Evolutionary conservation across 202 grass and related monocot genomes (phyloP).

Genomic region (Cymbopogon flexuosus): DNA sequence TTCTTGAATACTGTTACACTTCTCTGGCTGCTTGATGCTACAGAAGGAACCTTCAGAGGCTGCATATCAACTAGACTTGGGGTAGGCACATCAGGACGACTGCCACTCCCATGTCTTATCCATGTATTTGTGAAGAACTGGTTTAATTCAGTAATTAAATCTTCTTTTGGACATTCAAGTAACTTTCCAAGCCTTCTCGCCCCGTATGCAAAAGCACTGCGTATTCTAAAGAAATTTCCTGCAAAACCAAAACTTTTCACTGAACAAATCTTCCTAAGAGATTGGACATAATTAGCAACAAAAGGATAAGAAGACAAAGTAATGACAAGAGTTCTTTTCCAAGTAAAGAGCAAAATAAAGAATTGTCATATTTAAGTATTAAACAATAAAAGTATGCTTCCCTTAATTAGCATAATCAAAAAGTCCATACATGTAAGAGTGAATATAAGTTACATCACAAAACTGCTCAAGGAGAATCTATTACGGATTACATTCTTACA

Average conservation of each 20-base stretch:
- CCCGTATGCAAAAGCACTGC: constrained; percentile 81
- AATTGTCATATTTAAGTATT: constrained; percentile 13
- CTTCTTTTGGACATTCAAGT: constrained; percentile 74
- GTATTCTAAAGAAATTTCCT: constrained; percentile 98
- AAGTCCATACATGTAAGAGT: neutral
- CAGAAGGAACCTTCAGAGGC: constrained; percentile 35
- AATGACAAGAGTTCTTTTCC: neutral
- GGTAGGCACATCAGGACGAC: constrained; percentile 52
- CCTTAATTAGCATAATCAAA: neutral
- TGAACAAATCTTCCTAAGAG: neutral
- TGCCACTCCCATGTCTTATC: constrained; percentile 64
- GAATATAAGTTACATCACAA: neutral
- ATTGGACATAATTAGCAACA: constrained; percentile 10
- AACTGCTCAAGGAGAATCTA: neutral
- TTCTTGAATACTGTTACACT: constrained; percentile 34
- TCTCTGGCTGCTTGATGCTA: constrained; percentile 42
- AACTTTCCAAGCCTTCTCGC: constrained; percentile 63
- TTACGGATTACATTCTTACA: neutral
- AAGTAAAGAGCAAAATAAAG: neutral
- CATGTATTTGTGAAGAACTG: constrained; percentile 84
- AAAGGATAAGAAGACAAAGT: constrained; percentile 2
- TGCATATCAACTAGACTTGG: constrained; percentile 34
- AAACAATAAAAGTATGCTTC: neutral
- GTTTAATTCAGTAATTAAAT: constrained; percentile 59
- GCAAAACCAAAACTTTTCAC: neutral